Evolutionary conservation across 1,139 yeast genomes (phyloP).

Genomic region (Hemisphaericaspora subhashii): DNA sequence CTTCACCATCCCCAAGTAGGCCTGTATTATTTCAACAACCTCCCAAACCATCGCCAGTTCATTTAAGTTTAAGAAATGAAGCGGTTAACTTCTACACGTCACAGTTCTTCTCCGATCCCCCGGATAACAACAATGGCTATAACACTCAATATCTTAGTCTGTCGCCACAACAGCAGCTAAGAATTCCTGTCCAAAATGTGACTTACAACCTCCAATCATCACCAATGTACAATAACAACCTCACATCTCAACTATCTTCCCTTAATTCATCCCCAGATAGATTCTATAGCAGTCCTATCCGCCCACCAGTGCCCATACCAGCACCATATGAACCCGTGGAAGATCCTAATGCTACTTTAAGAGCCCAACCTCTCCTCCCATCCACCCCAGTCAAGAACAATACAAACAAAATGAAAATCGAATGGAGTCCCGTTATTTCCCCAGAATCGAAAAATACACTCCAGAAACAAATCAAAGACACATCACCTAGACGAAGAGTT

Average conservation of each 20-base stretch:
- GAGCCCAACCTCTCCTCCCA: conserved; percentile 28
- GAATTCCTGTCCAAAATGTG: conserved; percentile 3
- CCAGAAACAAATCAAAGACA: conserved; percentile 38
- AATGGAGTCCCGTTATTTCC: conserved; percentile 59
- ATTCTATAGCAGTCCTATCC: conserved; percentile 28
- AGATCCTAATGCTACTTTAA: conserved; percentile 43
- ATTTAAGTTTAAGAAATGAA: conserved; percentile 20
- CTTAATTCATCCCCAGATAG: conserved; percentile 33
- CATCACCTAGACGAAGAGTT: conserved; percentile 45
- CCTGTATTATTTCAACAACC: conserved; percentile 14
- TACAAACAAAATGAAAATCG: conserved; percentile 20
- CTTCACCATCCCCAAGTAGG: conserved; percentile 33
- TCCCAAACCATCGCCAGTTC: conserved; percentile 26
- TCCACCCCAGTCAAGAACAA: conserved; percentile 32
- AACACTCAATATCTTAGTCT: conserved; percentile 4
- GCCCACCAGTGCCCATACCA: no score
- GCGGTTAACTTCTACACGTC: conserved; percentile 36
- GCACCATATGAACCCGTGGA: conserved; percentile 21
- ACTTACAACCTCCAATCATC: conserved; percentile 23
- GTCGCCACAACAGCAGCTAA: conserved; percentile 14
- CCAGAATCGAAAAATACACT: conserved; percentile 41
- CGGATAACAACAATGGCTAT: conserved; percentile 5
- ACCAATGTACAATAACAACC: conserved; percentile 21
- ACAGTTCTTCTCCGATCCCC: conserved; percentile 41
- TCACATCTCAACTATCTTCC: conserved; percentile 3